Percentiles rank a stretch among this genome's conserved stretches.
Evolutionary conservation across 2,329 filamentous ascomycete species (phyloP).

Genomic region (Colletotrichum trifolii): DNA sequence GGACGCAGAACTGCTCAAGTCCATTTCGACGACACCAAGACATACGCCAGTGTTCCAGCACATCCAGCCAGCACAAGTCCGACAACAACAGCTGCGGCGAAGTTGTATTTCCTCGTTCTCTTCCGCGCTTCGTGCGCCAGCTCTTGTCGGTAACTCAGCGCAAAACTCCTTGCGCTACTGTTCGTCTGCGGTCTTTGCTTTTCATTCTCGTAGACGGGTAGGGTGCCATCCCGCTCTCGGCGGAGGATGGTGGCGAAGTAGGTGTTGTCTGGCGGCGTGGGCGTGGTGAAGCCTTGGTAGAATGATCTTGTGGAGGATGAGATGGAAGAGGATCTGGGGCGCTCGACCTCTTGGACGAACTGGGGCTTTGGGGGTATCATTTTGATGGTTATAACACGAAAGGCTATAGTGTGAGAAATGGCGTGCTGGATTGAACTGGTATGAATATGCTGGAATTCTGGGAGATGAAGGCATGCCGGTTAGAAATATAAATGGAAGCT

Average conservation of each 20-base stretch:
- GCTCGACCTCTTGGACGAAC: conserved; percentile 28
- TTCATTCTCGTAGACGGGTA: conserved; percentile 17
- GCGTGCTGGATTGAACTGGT: background rate
- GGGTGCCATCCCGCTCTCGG: background rate
- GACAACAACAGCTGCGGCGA: background rate
- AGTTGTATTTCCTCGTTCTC: conserved; percentile 6
- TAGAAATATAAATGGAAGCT: background rate
- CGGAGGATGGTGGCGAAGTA: conserved; percentile 21
- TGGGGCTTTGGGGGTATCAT: conserved; percentile 26
- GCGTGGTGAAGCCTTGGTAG: background rate
- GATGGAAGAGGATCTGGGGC: background rate
- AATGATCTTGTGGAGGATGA: background rate
- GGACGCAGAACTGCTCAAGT: background rate
- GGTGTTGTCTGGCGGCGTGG: conserved; percentile 8
- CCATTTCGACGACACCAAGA: background rate
- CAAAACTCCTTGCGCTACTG: background rate
- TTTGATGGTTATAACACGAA: background rate
- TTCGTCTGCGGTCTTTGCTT: background rate
- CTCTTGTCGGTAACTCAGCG: background rate
- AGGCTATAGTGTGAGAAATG: background rate
- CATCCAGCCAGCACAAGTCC: background rate
- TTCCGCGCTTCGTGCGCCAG: background rate
- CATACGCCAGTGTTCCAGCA: conserved; percentile 13
- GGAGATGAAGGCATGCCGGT: background rate
- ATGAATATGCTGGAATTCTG: background rate